Base-by-base conservation (phyloP, 495 filamentous ascomycete genomes). In the Sordaria brevicollis region DNA sequence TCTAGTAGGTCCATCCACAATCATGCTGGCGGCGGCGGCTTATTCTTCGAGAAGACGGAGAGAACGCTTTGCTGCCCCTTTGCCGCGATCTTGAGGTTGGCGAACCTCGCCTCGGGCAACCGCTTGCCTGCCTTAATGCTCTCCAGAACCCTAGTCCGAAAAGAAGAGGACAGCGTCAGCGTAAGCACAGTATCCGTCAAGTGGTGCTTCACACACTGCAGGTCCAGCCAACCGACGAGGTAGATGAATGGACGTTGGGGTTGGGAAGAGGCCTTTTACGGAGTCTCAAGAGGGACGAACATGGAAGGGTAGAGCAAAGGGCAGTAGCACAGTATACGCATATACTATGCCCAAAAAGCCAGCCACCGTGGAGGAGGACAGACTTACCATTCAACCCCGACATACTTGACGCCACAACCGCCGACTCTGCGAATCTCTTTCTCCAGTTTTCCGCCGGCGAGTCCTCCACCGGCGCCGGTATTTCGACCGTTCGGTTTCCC, bases 361-460 rank as follows among this genome's bases (percentile, higher is more conserved):
- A 0, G 25, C 31, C 15, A 13, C 49, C 19, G 11, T 11, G 34
- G 49, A 62, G 19, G 68, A 65, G 21, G 25, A 13, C 3, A 21
- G 39, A 83, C 84, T 71, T 76, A 92, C 94, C 95, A 98, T 72
- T 96, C 90, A 15, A 90, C 92, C 41, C 84, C 85, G 65, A 99
- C 92, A 76, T 89, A 92, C 83, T 89, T 96, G n/a, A 97, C 81
- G 13, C 86, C 89, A 65, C 82, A 82, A 4, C 89, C 89, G 25
- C 88, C 86, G 4, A 89, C 82, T 54, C 82, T 80, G 39, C 78
- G 75, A 67, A 97, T 90, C 79, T 97, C 94, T 76, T 87, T 91
- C 76, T 98, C 90, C 21, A 96, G 78, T 80, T 98, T 98, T 39
- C 85, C 82, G 10, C 86, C 92, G 3, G 93, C 86, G 10, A 99